Evolutionary conservation across 768 basidiomycete genomes (phyloP).

Genomic region (Phlebiopsis flavidoalba): DNA sequence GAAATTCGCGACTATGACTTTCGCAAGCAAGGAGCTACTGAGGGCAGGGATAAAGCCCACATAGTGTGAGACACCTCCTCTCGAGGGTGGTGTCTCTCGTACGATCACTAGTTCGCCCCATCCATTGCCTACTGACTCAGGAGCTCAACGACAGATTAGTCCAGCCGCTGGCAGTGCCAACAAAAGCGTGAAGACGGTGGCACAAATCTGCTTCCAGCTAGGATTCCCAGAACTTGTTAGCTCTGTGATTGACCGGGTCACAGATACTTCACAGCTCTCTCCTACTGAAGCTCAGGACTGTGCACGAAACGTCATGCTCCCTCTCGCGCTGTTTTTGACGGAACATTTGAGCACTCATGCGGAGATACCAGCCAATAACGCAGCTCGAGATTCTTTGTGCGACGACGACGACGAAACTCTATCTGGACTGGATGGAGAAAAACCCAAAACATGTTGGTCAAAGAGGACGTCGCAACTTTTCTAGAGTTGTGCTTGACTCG

Average conservation of each 20-base stretch:
- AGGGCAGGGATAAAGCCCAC: background rate
- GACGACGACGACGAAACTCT: background rate
- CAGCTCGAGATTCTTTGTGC: background rate
- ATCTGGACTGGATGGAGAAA: background rate
- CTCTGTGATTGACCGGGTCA: background rate
- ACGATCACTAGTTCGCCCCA: background rate
- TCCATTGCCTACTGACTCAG: background rate
- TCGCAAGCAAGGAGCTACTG: background rate
- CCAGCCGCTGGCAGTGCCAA: background rate
- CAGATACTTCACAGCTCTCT: background rate
- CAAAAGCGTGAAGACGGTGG: background rate
- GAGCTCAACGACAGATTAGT: background rate
- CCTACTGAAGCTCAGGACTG: background rate
- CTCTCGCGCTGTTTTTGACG: background rate
- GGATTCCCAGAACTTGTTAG: background rate
- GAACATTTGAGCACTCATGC: background rate
- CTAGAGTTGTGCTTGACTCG: background rate
- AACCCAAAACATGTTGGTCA: background rate
- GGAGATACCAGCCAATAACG: background rate
- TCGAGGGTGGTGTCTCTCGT: background rate
- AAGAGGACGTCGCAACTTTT: background rate
- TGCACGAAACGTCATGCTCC: background rate
- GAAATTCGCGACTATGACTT: background rate
- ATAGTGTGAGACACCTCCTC: background rate
- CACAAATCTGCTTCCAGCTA: slow-evolving; percentile 2